phyloP scores from a whole-genome alignment of 2,329 filamentous ascomycete genomes.

The Ambrosiella xylebori region DNA sequence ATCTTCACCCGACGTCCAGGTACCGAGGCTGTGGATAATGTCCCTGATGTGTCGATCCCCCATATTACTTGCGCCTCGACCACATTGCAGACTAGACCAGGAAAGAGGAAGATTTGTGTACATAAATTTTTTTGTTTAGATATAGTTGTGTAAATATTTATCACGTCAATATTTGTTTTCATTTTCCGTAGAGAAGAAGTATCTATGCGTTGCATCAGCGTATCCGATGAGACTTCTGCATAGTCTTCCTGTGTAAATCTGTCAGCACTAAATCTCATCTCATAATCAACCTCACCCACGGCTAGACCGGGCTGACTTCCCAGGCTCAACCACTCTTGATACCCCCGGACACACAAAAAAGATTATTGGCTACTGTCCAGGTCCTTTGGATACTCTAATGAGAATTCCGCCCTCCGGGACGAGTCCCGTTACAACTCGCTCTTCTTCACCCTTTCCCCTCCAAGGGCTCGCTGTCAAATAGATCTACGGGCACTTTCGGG shows the following conservation, averaged over 20 bases:
- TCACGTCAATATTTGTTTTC: too few relatives aligned
- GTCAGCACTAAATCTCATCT: not conserved
- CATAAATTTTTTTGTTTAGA: not conserved
- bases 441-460: too few relatives aligned
- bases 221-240: not conserved
- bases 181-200: too few relatives aligned
- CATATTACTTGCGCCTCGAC: not conserved
- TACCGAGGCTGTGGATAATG: not conserved
- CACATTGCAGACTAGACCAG: too few relatives aligned
- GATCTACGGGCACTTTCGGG: too few relatives aligned
- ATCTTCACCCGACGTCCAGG: not conserved
- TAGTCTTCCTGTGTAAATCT: not conserved
- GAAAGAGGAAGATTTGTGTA: not conserved
- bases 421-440: not conserved
- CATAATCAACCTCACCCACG: not conserved
- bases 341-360: too few relatives aligned
- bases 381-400: not conserved
- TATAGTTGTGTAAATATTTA: not conserved
- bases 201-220: too few relatives aligned
- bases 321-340: too few relatives aligned
- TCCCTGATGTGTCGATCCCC: not conserved
- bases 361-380: not conserved
- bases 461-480: too few relatives aligned
- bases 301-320: too few relatives aligned
- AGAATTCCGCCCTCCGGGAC: not conserved